phyloP scores from a whole-genome alignment of 352 stramenopile species.

The Phytophthora sp. region DNA sequence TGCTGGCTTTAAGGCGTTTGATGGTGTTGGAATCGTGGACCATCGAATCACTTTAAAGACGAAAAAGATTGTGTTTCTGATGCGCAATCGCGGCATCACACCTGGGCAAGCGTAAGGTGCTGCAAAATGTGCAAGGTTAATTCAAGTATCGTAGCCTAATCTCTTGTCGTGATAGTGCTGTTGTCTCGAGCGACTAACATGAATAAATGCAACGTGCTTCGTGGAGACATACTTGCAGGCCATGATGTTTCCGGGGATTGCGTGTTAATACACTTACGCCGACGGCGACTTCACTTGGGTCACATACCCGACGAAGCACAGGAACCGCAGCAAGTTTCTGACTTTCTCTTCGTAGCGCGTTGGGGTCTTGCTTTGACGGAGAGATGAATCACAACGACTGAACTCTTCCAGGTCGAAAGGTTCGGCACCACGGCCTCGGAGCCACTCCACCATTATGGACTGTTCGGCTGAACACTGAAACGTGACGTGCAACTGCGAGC shows the following conservation, averaged over 20 bases:
- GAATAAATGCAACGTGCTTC: no score
- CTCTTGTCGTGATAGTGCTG: no score
- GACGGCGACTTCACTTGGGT: slow-evolving; percentile 39
- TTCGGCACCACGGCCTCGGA: slow-evolving; percentile 29
- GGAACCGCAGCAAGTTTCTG: slow-evolving; percentile 58
- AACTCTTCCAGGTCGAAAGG: slow-evolving; percentile 40
- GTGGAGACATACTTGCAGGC: no score
- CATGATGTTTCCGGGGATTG: no score
- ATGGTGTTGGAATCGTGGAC: slow-evolving; percentile 37
- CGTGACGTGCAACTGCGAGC: slow-evolving; percentile 46
- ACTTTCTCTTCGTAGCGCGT: slow-evolving; percentile 29
- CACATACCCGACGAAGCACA: slow-evolving; percentile 53
- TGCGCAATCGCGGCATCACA: slow-evolving; percentile 48
- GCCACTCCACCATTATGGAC: slow-evolving; percentile 58
- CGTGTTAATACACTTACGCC: no score
- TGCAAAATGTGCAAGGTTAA: no score
- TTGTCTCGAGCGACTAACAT: no score
- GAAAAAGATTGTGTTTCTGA: slow-evolving; percentile 54
- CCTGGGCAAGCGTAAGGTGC: background rate
- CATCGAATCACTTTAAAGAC: slow-evolving; percentile 57
- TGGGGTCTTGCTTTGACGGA: slow-evolving; percentile 3
- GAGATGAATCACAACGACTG: background rate
- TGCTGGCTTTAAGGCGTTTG: slow-evolving; percentile 53
- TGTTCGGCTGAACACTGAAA: slow-evolving; percentile 61
- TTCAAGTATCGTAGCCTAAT: no score